These are phyloP conservation scores for Blastomyces percursus DNA, from an alignment of 2,329 filamentous ascomycete species.

Conservation along the genomic window DNA sequence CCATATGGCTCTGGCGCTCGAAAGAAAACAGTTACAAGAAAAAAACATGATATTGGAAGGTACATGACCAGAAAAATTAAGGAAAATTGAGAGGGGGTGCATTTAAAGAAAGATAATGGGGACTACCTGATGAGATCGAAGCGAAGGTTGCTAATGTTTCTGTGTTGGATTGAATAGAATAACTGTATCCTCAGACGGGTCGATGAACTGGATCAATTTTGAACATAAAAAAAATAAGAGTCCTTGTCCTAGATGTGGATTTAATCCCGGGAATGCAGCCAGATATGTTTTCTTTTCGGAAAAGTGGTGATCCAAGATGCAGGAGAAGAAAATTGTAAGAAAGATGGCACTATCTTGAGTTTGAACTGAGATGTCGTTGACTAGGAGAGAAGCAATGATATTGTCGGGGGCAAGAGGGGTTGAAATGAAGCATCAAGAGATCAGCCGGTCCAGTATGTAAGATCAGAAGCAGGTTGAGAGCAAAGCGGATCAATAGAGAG, in stretches of 20 bases:
- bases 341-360: constrained; percentile 4
- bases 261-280: constrained; percentile 4
- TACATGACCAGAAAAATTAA: constrained; percentile 18
- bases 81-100: constrained; percentile 16
- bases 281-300: constrained; percentile 1
- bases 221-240: constrained; percentile 21
- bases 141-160: constrained; percentile 16
- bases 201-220: constrained; percentile 13
- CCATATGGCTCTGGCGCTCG: constrained; percentile 3
- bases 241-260: constrained; percentile 16
- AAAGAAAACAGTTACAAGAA: constrained; percentile 2
- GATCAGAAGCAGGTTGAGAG: constrained; percentile 5
- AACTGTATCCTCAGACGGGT: constrained; percentile 9
- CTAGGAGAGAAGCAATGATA: not conserved
- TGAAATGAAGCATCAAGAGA: constrained; percentile 7
- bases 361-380: not conserved
- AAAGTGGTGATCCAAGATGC: constrained; percentile 2
- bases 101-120: constrained; percentile 27
- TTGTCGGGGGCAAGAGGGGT: constrained; percentile 17
- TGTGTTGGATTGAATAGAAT: constrained; percentile 16
- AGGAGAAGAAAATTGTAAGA: constrained; percentile 10
- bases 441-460: not conserved
- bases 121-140: constrained; percentile 32
- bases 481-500: constrained; percentile 4
- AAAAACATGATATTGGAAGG: constrained; percentile 10